Percentiles rank a stretch among this genome's conserved stretches.
These are phyloP conservation scores for Goffeauzyma gilvescens DNA, from an alignment of 768 basidiomycete species.

Conservation along the genomic window DNA sequence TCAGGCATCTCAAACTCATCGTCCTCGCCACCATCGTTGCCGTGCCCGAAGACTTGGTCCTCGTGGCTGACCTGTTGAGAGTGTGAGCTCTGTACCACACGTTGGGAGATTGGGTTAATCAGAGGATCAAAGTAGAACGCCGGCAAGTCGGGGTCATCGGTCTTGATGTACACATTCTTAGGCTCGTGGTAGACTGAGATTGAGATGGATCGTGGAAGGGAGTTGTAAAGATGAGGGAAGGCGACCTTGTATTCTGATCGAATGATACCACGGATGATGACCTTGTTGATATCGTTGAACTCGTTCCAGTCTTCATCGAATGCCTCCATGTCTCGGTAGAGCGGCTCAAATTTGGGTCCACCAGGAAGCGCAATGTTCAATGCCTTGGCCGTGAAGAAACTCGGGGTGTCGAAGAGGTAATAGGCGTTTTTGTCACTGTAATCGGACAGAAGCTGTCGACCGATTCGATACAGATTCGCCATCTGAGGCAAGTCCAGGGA, in stretches of 20 bases:
- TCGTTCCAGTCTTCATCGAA: conserved; percentile 99
- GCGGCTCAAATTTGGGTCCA: conserved; percentile 93
- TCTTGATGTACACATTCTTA: conserved; percentile 97
- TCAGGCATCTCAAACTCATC: conserved; percentile 68
- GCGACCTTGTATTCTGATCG: conserved; percentile 98
- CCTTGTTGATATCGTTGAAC: conserved; percentile 98
- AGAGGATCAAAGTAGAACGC: conserved; percentile 98
- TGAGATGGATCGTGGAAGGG: conserved; percentile 79
- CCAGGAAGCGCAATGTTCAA: conserved; percentile 44
- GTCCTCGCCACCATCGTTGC: conserved; percentile 47
- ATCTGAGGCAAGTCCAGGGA: conserved; percentile 79
- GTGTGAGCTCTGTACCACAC: conserved; percentile 68
- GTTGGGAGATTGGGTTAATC: conserved; percentile 89
- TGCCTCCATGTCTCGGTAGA: conserved; percentile 84
- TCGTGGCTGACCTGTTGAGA: conserved; percentile 68
- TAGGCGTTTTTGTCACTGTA: conserved; percentile 73
- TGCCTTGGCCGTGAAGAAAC: conserved; percentile 87
- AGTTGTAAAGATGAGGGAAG: conserved; percentile 97
- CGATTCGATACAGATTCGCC: conserved; percentile 90
- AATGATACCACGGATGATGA: conserved; percentile 96
- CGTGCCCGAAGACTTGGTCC: conserved; percentile 78
- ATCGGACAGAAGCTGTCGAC: conserved; percentile 80
- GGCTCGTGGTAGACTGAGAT: conserved; percentile 77
- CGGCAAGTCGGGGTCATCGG: conserved; percentile 96
- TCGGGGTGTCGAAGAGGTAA: conserved; percentile 91